Evolutionary conservation across 106 monocot species (phyloP).

Genomic region (Dendrobium nobile): DNA sequence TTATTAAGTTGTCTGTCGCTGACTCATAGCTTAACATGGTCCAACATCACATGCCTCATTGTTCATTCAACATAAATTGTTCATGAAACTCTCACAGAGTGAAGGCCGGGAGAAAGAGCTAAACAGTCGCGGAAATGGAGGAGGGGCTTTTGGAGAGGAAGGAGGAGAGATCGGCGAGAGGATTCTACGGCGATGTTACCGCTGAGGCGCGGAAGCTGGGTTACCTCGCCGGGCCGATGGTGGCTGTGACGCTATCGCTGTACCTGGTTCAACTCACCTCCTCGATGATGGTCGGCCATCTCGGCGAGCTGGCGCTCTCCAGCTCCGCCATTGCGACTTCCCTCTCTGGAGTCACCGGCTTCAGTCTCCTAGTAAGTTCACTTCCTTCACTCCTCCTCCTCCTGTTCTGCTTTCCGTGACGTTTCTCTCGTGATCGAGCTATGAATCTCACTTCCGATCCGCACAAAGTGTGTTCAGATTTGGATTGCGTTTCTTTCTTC

Average conservation of each 20-base stretch:
- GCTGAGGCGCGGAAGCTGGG: conserved; percentile 29
- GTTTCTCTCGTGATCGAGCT: not conserved
- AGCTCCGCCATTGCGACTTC: conserved; percentile 49
- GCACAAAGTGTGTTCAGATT: not conserved
- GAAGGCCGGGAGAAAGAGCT: not conserved
- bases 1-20: no score
- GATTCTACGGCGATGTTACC: conserved; percentile 1
- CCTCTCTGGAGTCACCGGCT: conserved; percentile 44
- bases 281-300: conserved; percentile 56
- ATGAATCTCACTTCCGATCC: not conserved
- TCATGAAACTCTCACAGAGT: no score
- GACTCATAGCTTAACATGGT: no score
- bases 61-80: no score
- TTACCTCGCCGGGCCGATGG: conserved; percentile 39
- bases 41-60: no score
- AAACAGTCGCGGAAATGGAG: conserved; percentile 4
- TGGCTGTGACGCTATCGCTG: conserved; percentile 33
- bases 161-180: conserved; percentile 6
- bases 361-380: conserved; percentile 47
- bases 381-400: not conserved
- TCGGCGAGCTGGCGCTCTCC: conserved; percentile 45
- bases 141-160: conserved; percentile 8
- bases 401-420: not conserved
- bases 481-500: not conserved
- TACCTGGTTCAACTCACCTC: conserved; percentile 41